Evolutionary conservation across 257 asterid species (phyloP).

Genomic region (Fraxinus quadrangulata): DNA sequence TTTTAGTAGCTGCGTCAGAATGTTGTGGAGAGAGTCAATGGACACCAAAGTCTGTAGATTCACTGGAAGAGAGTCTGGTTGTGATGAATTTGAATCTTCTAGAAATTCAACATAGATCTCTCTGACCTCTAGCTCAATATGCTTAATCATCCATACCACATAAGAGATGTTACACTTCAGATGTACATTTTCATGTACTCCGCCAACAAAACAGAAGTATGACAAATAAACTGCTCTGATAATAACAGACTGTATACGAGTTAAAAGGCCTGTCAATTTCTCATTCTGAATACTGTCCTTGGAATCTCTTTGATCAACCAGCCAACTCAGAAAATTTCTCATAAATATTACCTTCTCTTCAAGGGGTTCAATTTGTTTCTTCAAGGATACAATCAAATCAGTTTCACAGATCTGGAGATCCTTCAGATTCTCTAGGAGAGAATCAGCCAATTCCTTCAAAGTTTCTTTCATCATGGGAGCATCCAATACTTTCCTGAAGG

Average conservation of each 20-base stretch:
- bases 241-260: neutral
- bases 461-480: neutral
- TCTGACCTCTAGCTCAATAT: neutral
- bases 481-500: neutral
- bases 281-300: neutral
- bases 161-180: neutral
- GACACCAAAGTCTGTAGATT: neutral
- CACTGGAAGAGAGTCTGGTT: neutral
- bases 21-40: constrained; percentile 13
- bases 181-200: too few relatives aligned
- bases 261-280: neutral
- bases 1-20: neutral
- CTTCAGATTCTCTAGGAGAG: constrained; percentile 3
- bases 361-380: constrained; percentile 9
- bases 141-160: neutral
- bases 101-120: neutral
- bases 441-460: neutral
- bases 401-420: neutral
- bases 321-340: neutral
- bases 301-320: neutral
- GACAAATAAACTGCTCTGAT: neutral
- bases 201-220: neutral
- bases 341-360: constrained; percentile 9
- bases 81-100: constrained; percentile 1
- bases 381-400: neutral